Base-by-base conservation (phyloP, 2,329 filamentous ascomycete species). In the Monilinia polystroma region DNA sequence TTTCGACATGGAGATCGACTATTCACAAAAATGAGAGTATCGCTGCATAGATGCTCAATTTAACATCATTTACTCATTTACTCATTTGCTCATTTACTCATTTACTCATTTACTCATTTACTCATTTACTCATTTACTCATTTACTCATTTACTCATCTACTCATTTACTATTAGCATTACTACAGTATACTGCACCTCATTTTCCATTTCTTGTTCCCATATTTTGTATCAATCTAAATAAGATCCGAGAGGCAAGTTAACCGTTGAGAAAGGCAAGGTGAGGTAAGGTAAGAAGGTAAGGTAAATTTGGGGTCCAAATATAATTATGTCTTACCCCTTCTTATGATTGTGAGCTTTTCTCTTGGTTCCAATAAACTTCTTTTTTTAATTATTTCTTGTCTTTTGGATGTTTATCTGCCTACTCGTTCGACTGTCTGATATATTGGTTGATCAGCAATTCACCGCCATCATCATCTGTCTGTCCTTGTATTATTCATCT, bases 341-440 rank as follows among this genome's bases (percentile, higher is more conserved):
- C 23, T 49, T 51, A 52, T 60, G 57, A 43, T 23, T 23, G 29
- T 26, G n/a, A 52, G 23, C 11, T 51, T 60, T 14, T 49, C 20
- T 60, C 20, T 60, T 38, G 58, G 58, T 49, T 51, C 58, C 58
- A 60, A 60, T 60, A 26, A 51, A n/a, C 29, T 51, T 51, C 58
- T 51, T 16, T 11, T 23, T 51, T 51, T 60, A n/a, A 60, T 60
- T 35, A 60, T 11, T 49, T 32, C 10, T n/a, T 35, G 20, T 35
- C 43, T 49, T 32, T 49, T 54, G 18, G 20, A 10, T 60, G 45
- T 51, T 43, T 51, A 26, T 23, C 26, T 35, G 26, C 23, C 18
- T 23, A 8, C 26, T 11, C 20, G n/a, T n/a, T 47, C 6, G 4
- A 16, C 29, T 41, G 16, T 18, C 35, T 56, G 35, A 41, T 41